Evolutionary conservation across 257 asterid genomes (phyloP).

Genomic region (Solanum acaule): DNA sequence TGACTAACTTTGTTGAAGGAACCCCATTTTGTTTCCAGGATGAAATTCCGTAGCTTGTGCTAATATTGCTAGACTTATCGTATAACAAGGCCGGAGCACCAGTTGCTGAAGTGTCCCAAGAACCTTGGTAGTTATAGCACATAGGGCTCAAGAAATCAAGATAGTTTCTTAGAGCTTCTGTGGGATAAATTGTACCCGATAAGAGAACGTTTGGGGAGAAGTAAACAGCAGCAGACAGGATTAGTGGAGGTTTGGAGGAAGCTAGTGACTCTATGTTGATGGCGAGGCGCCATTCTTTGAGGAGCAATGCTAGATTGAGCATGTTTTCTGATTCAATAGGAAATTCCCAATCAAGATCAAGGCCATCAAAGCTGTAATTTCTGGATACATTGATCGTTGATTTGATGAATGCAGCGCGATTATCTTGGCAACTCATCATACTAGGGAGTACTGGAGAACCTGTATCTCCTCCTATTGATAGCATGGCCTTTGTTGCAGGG

Average conservation of each 20-base stretch:
- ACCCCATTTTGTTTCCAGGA: constrained; percentile 37
- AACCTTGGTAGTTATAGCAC: constrained; percentile 40
- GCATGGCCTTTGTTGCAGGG: constrained; percentile 18
- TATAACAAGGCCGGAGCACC: constrained; percentile 45
- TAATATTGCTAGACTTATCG: constrained; percentile 36
- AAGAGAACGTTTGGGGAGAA: constrained; percentile 26
- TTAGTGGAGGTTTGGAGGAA: constrained; percentile 25
- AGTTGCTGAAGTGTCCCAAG: constrained; percentile 38
- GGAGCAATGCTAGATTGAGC: constrained; percentile 35
- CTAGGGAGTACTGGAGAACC: not conserved
- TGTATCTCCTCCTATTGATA: constrained; percentile 54
- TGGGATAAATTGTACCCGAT: constrained; percentile 18
- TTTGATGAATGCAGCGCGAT: constrained; percentile 37
- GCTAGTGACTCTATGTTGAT: constrained; percentile 14
- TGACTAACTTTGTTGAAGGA: constrained; percentile 26
- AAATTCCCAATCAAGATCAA: constrained; percentile 62
- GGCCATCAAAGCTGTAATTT: constrained; percentile 33
- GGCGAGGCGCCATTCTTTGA: constrained; percentile 30
- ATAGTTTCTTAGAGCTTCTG: constrained; percentile 4
- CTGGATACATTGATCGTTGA: constrained; percentile 38
- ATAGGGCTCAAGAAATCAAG: constrained; percentile 38
- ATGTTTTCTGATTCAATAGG: constrained; percentile 27
- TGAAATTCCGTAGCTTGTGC: constrained; percentile 48
- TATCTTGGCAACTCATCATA: constrained; percentile 1
- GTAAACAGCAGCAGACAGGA: constrained; percentile 38